Evolutionary conservation across 2,329 filamentous ascomycete genomes (phyloP), one percentile per base, ranked within the genome.

Genomic region (Fusarium verticillioides): DNA sequence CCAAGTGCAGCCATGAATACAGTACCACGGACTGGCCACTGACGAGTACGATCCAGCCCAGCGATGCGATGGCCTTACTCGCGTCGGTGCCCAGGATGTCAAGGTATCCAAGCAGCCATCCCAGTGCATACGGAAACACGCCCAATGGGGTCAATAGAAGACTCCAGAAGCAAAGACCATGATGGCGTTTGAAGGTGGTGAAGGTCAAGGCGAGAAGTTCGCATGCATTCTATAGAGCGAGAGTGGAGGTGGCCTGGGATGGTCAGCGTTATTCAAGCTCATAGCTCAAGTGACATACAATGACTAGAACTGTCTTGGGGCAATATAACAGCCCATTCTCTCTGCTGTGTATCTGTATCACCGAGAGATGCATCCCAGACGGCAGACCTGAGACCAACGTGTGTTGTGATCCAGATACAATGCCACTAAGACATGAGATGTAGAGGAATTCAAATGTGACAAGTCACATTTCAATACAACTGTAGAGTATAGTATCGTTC

Each of bases 11-110:
- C 2, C 69, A 54, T 5, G 49, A 69, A 16, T 58, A 69, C 4
- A 72, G 3, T 5, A 72, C 63, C 6, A 69, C 40, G 1, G 69
- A 67, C n/a, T 72, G 67, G 2, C 69, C 70, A 3, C 26, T 69
- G 13, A 64, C 49, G 26, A 72, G 69, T 5, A 59, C 10, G 16
- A 69, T 26, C 63, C 69, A 72, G 18, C 69, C 63, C 13, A 30
- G 4, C 3, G 63, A 60, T 9, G 44, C 39, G 9, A 72, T 36
- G 12, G 56, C 40, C 59, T 69, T 69, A 18, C 63, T 58, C 34
- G 68, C 28, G 12, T 69, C 46, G 16, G 19, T 28, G 11, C 16
- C 9, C 4, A 49, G 39, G 4, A 63, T 37, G 10, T 53, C 26
- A 39, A 70, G 57, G 40, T 58, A 73, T 12, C 56, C 66, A 30